These are phyloP conservation scores for Penicillium paneum DNA, from an alignment of 2,329 filamentous ascomycete genomes.

Conservation along the genomic window DNA sequence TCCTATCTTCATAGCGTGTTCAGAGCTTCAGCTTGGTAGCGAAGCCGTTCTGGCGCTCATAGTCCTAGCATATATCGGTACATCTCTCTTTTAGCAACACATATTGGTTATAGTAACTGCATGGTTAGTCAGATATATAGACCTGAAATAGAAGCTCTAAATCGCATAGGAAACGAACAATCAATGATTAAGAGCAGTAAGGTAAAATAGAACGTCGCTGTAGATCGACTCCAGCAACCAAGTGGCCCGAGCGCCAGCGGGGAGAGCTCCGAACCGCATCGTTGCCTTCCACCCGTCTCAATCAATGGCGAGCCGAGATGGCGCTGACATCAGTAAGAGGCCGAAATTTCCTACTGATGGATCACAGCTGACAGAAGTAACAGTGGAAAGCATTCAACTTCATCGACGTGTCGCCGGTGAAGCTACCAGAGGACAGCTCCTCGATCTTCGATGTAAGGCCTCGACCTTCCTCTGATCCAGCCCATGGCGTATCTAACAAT, in stretches of 20 bases:
- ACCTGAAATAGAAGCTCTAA: background rate
- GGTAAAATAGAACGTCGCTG: background rate
- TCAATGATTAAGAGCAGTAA: too few species aligned
- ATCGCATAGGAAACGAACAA: background rate
- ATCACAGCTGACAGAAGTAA: background rate
- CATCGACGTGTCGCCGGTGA: slow-evolving; percentile 89
- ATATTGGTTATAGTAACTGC: background rate
- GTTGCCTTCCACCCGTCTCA: slow-evolving; percentile 16
- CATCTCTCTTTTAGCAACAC: background rate
- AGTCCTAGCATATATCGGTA: background rate
- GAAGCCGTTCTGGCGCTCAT: background rate
- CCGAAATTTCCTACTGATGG: background rate
- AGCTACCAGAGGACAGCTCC: slow-evolving; percentile 72
- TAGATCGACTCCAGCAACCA: slow-evolving; percentile 11
- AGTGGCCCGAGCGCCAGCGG: slow-evolving; percentile 20
- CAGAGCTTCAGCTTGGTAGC: background rate
- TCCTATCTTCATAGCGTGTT: background rate
- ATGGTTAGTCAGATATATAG: background rate
- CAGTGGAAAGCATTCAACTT: slow-evolving; percentile 99
- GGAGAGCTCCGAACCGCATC: slow-evolving; percentile 20
- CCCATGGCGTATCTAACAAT: background rate
- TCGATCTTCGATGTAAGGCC: slow-evolving; percentile 72
- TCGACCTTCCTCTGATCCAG: background rate
- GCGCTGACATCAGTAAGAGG: slow-evolving; percentile 43
- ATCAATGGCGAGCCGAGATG: slow-evolving; percentile 41